Percentiles rank a stretch among this genome's conserved stretches.
phyloP scores from a whole-genome alignment of 176 grass and related monocot species.

The Hordeum marinum region DNA sequence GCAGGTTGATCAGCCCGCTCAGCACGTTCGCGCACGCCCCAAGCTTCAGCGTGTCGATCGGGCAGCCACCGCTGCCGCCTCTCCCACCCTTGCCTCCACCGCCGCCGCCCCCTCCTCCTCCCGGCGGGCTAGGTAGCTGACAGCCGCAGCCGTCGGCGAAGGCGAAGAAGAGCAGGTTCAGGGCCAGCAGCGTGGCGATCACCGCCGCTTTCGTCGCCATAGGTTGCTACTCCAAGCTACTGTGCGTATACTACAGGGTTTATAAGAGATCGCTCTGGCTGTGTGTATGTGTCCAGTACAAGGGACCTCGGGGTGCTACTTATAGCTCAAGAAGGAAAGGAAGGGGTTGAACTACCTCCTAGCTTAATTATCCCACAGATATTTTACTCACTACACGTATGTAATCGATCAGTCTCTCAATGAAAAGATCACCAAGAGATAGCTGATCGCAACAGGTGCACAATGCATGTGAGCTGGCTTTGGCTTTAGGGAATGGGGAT shows the following conservation, averaged over 20 bases:
- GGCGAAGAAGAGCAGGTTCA: constrained; percentile 54
- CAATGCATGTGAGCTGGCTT: neutral
- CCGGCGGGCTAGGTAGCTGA: constrained; percentile 30
- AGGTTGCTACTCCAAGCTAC: neutral
- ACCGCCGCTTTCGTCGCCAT: constrained; percentile 22
- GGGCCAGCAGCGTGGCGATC: constrained; percentile 27
- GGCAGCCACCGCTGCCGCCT: constrained; percentile 11
- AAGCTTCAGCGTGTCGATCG: constrained; percentile 61
- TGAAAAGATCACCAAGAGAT: neutral
- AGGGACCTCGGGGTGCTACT: neutral
- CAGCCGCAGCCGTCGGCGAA: constrained; percentile 42
- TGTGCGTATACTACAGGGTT: neutral
- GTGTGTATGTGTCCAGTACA: neutral
- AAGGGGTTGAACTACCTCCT: neutral
- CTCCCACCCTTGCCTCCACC: neutral
- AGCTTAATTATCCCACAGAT: neutral
- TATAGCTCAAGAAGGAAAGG: constrained; percentile 5
- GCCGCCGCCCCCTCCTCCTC: neutral
- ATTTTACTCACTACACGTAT: neutral
- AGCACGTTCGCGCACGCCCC: constrained; percentile 76
- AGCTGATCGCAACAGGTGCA: neutral
- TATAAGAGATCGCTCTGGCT: neutral
- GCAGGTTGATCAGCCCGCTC: constrained; percentile 51
- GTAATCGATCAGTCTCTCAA: neutral
- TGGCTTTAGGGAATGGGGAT: neutral